Evolutionary conservation across 2,329 filamentous ascomycete species (phyloP), one percentile per base, ranked within the genome.

Genomic region (Exophiala bonariae): DNA sequence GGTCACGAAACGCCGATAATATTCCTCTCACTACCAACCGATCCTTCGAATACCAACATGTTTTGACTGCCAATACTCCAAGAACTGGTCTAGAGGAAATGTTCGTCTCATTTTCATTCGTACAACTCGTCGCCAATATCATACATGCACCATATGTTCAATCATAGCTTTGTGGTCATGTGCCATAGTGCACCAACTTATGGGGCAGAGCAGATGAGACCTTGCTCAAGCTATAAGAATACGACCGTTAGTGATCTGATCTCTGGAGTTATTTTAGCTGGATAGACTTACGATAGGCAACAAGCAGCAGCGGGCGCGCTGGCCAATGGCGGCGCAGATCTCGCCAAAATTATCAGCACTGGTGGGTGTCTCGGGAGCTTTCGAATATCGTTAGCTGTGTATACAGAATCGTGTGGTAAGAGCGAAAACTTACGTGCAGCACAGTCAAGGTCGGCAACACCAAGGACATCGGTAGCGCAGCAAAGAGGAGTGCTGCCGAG

Each of bases 381-480:
- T 38, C 38, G 3, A 40, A 33, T 17, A 35, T 33, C 3, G 23
- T 26, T 18, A 34, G n/a, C n/a, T n/a, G n/a, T n/a, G n/a, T n/a
- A n/a, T n/a, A n/a, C n/a, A n/a, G n/a, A n/a, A n/a, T n/a, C n/a
- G n/a, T n/a, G n/a, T n/a, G 44, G 9, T 8, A n/a, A 49, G 18
- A 10, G 36, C 11, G 38, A 22, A 44, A 16, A 69, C 77, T 57
- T 68, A 81, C 79, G 79, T 48, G 67, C 62, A 14, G 59, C 66
- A 63, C 82, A 85, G 69, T 85, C 69, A 18, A 83, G 68, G 62
- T 80, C 68, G 3, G 75, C 78, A 48, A 83, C 52, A 49, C 78
- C 75, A 31, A 84, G 74, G 26, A 85, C 73, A 55, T 84, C 78
- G 18, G 80, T 81, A 11, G 80, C 77, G 61, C 82, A 85, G 72